Conservation (phyloP, 2,329 filamentous ascomycete species). For the Fusarium redolens region DNA sequence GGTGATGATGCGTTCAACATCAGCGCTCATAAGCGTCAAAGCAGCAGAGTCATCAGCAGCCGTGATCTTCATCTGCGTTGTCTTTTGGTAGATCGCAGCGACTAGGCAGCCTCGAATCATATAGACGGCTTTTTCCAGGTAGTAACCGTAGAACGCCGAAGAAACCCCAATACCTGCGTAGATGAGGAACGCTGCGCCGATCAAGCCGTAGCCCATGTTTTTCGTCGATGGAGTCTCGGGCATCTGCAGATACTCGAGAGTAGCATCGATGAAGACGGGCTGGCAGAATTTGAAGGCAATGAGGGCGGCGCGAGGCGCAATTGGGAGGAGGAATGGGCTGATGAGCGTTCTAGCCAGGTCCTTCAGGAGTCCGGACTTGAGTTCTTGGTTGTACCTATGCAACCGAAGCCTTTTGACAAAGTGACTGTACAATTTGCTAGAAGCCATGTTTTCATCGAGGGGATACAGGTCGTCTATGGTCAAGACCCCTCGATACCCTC, state of each 20-base stretch:
- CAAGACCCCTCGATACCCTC: conserved; percentile 52
- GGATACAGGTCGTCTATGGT: conserved; percentile 50
- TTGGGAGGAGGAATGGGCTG: conserved; percentile 49
- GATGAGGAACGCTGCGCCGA: conserved; percentile 54
- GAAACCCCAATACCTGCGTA: conserved; percentile 56
- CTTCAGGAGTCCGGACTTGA: conserved; percentile 46
- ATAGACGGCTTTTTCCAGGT: conserved; percentile 47
- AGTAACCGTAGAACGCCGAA: conserved; percentile 54
- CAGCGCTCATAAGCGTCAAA: conserved; percentile 61
- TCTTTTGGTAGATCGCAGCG: conserved; percentile 50
- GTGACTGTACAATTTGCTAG: conserved; percentile 29
- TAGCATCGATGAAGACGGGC: conserved; percentile 56
- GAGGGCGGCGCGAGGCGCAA: conserved; percentile 52
- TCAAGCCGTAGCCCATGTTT: conserved; percentile 55
- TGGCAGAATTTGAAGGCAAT: conserved; percentile 57
- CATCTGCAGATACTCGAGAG: conserved; percentile 50
- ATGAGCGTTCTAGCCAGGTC: conserved; percentile 47
- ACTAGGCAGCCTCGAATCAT: conserved; percentile 51
- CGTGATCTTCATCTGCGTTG: conserved; percentile 46
- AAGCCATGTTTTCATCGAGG: conserved; percentile 47
- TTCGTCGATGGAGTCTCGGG: conserved; percentile 23
- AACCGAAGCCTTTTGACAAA: conserved; percentile 37
- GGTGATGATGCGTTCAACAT: conserved; percentile 56
- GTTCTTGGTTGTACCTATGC: conserved; percentile 39
- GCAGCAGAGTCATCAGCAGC: conserved; percentile 54